Conservation (phyloP, 1,284 basidiomycete genomes). For the Exobasidium rhododendri region DNA sequence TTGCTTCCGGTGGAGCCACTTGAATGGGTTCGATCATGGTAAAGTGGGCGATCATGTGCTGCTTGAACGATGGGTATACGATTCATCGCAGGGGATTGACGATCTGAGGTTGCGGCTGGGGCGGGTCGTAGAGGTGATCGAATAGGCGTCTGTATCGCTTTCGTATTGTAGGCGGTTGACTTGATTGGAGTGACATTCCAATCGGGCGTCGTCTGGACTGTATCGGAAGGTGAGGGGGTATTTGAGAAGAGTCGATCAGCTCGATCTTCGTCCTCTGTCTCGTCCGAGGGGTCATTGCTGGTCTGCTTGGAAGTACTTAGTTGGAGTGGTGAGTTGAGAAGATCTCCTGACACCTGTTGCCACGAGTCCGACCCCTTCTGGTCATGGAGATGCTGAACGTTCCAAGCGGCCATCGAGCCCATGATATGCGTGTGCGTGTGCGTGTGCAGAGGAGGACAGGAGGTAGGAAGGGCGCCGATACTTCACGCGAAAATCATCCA, state of each 20-base stretch:
- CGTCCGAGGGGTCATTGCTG: not conserved
- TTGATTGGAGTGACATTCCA: not conserved
- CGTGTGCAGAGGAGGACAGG: not conserved
- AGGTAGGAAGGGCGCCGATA: too few species aligned
- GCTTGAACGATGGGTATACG: not conserved
- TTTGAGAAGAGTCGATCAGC: not conserved
- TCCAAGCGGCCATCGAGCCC: not conserved
- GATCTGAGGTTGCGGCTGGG: not conserved
- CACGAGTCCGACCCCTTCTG: not conserved
- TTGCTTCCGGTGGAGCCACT: not conserved
- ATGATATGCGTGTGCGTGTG: too few species aligned
- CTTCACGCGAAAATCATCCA: too few species aligned
- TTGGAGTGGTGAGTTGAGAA: not conserved
- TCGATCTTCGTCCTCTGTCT: not conserved
- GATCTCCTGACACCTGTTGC: not conserved
- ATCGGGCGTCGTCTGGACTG: conserved; percentile 7
- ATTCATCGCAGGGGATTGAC: not conserved
- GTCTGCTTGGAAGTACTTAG: not conserved
- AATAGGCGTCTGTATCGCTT: not conserved
- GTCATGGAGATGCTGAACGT: not conserved
- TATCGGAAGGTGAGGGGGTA: not conserved
- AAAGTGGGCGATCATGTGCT: not conserved
- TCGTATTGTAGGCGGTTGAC: not conserved
- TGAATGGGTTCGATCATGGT: not conserved
- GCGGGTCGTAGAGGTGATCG: not conserved